Conservation (phyloP, 768 basidiomycete species). For the Suillus clintonianus region DNA sequence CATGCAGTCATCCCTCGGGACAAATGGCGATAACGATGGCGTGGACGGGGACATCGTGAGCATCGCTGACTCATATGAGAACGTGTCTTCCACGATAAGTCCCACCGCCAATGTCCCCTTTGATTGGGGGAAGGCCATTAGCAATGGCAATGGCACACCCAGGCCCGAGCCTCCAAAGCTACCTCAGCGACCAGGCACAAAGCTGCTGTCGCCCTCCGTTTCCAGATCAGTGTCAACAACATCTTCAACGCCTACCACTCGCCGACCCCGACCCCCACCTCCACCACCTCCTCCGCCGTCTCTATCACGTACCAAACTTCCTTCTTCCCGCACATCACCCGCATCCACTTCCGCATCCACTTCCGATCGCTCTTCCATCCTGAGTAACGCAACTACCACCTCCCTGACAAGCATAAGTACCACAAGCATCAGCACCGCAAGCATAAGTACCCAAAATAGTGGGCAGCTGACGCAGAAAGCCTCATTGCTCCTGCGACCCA, state of each 20-base stretch:
- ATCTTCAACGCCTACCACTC: constrained; percentile 38
- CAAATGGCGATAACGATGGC: constrained; percentile 40
- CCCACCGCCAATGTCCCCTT: constrained; percentile 48
- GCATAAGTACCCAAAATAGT: constrained; percentile 33
- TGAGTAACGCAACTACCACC: constrained; percentile 45
- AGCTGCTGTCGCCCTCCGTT: constrained; percentile 26
- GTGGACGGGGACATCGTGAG: constrained; percentile 54
- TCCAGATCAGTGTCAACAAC: constrained; percentile 36
- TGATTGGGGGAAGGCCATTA: constrained; percentile 54
- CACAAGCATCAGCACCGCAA: background rate
- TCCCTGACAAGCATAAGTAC: constrained; percentile 41
- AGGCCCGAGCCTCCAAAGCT: constrained; percentile 44
- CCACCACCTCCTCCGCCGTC: constrained; percentile 40
- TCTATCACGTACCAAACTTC: constrained; percentile 24
- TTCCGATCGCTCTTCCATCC: constrained; percentile 67
- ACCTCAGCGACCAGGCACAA: constrained; percentile 45
- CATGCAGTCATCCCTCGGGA: constrained; percentile 40
- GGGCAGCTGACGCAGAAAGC: constrained; percentile 23
- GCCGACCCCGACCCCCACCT: constrained; percentile 44
- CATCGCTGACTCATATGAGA: constrained; percentile 73
- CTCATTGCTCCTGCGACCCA: constrained; percentile 49
- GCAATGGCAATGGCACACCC: constrained; percentile 30
- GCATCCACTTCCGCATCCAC: constrained; percentile 41
- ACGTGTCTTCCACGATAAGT: constrained; percentile 60
- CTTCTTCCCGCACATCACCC: constrained; percentile 40